These are phyloP conservation scores for Maudiozyma humilis DNA, from an alignment of 1,139 yeast species.

Conservation along the genomic window DNA sequence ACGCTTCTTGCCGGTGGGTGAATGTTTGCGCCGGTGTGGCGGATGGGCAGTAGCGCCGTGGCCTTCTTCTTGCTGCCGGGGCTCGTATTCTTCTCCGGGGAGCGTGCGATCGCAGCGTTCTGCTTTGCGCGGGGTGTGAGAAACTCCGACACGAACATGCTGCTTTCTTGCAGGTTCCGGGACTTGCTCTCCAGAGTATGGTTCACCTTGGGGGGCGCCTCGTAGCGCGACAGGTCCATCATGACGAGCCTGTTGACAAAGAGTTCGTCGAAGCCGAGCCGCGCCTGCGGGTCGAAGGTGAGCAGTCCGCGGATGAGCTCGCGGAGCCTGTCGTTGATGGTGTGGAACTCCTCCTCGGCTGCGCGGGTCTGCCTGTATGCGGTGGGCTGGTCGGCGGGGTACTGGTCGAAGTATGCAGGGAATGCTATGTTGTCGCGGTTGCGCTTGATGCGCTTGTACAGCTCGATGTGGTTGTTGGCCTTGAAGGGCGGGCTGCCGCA, in stretches of 20 bases:
- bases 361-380: not conserved
- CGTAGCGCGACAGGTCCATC: slow-evolving; percentile 31
- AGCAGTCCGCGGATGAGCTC: slow-evolving; percentile 64
- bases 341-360: slow-evolving; percentile 1
- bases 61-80: not conserved
- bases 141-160: slow-evolving; percentile 78
- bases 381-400: slow-evolving; percentile 10
- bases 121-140: slow-evolving; percentile 28
- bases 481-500: slow-evolving; percentile 93
- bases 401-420: slow-evolving; percentile 45
- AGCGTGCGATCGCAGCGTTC: no score
- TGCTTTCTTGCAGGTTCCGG: slow-evolving; percentile 52
- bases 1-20: not conserved
- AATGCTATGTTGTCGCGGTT: slow-evolving; percentile 70
- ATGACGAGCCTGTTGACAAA: slow-evolving; percentile 47
- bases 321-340: slow-evolving; percentile 40
- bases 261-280: slow-evolving; percentile 82
- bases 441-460: slow-evolving; percentile 74
- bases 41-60: not conserved
- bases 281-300: slow-evolving; percentile 76
- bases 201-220: slow-evolving; percentile 20
- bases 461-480: slow-evolving; percentile 86
- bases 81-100: no score
- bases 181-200: slow-evolving; percentile 47
- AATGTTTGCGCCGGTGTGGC: not conserved